Evolutionary conservation across 495 filamentous ascomycete species (phyloP), one percentile per base, ranked within the genome.

Genomic region (Daldinia caldariorum): DNA sequence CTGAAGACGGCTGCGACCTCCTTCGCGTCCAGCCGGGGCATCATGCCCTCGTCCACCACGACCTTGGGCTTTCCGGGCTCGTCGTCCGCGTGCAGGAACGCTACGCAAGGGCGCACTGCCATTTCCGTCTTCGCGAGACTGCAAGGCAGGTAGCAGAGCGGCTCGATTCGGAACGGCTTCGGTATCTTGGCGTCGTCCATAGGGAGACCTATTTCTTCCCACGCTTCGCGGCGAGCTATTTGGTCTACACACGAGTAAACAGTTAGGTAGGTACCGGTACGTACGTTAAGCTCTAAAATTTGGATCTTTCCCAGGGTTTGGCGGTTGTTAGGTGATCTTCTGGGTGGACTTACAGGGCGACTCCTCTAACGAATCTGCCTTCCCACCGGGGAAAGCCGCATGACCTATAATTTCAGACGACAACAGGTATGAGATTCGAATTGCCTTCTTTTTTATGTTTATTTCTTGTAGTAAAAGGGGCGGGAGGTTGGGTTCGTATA

Each of bases 1-100:
- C 91, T 91, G 78, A 97, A 97, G 22, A 97, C 92, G n/a, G 91
- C 91, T 3, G 92, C 92, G 1, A 97, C 94, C 79, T 97, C 94
- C 59, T 89, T 88, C 6, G 93, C 88, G 79, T 97, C 91, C 5
- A 97, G 83, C 29, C 85, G 83, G 0, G 93, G 93, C 47, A 96
- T 91, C 74, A 97, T 84, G 53, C 81, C 84, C 18, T 89, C 86
- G 69, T 94, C 92, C 1, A 86, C 89, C 35, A 86, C 79, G 0
- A 83, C 82, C 43, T 79, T 71, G 16, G 79, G 75, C 18, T 62
- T 65, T 29, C 65, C 63, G 4, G 75, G 51, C 20, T 62, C 56
- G 67, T 85, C 81, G 58, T 83, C 85, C 4, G 89, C 83, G 70
- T 92, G 90, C 26, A 97, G 81, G 45, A 93, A 89, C 20, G 93